Evolutionary conservation across 306 rosid genomes (phyloP).

Genomic region (Rubus parviflorus): DNA sequence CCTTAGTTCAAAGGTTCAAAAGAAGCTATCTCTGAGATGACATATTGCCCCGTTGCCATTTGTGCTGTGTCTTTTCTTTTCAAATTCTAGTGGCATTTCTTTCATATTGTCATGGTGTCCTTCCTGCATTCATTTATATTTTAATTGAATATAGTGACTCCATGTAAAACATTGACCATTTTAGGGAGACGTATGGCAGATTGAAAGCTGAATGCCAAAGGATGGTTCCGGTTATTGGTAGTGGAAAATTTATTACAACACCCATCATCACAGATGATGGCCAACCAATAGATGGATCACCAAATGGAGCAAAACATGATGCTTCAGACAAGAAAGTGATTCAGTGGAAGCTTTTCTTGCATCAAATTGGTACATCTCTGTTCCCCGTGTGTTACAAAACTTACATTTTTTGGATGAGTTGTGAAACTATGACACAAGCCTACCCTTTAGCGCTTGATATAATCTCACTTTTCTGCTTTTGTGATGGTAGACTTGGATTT

Average conservation of each 20-base stretch:
- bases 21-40: background rate
- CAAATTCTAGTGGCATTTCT: background rate
- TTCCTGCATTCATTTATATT: constrained; percentile 10
- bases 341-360: constrained; percentile 77
- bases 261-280: constrained; percentile 61
- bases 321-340: constrained; percentile 58
- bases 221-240: constrained; percentile 72
- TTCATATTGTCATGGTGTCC: constrained; percentile 10
- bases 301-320: constrained; percentile 27
- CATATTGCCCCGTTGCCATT: background rate
- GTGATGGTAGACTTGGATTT: background rate
- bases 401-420: constrained; percentile 4
- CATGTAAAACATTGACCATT: constrained; percentile 26
- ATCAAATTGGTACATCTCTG: constrained; percentile 75
- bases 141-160: constrained; percentile 18
- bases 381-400: constrained; percentile 5
- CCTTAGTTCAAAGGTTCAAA: background rate
- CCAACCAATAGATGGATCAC: constrained; percentile 41
- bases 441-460: background rate
- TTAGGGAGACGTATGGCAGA: constrained; percentile 69
- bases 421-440: background rate
- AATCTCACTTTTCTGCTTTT: background rate
- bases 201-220: constrained; percentile 88
- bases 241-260: constrained; percentile 63
- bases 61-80: background rate